Base-by-base conservation (phyloP, 345 rosid species). In the Nasturtium officinale region DNA sequence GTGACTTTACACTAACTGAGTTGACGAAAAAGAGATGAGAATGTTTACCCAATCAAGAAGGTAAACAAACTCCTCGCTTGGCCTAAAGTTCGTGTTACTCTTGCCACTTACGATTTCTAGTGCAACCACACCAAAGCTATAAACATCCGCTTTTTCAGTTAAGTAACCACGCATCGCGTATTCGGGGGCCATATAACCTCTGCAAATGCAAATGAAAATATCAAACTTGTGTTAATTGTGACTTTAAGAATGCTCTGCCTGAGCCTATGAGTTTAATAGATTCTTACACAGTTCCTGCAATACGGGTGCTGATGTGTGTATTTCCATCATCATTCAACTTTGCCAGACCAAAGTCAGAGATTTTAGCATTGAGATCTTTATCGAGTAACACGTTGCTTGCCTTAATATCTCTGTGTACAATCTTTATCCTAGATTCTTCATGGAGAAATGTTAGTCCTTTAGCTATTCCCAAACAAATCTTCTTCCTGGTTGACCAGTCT, bases 401-500 rank as follows among this genome's bases (percentile, higher is more conserved):
- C 86, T 93, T 93, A 61, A 90, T 90, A 85, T 93, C 98, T 77
- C 98, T 82, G 69, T 93, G 98, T 76, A 93, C 93, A 72, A 93
- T 86, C 80, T 85, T 93, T 78, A 93, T 83, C 65, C 78, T 80
- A 0, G 98, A 93, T 65, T 93, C 98, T 77, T 79, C 97, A 23
- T 93, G 98, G 61, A 93, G 96, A 80, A 79, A 89, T 55, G 84
- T 83, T 68, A 90, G 80, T 69, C 97, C 98, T 67, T 78, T 84
- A 57, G 97, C 96, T 57, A 93, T 86, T 8, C 87, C 96, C 5
- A 89, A 51, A 80, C 82, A 85, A 65, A 93, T 86, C 38, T 85
- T 90, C 80, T 80, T 75, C 71, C 98, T 79, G 5, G 88, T 85
- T 32, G 88, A 75, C 98, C 96, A 92, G 68, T 82, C 84, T 75